Percentiles rank a stretch among this genome's conserved stretches.
Evolutionary conservation across 148 eudicot genomes (phyloP).

Genomic region (Amaranthus hypochondriacus): DNA sequence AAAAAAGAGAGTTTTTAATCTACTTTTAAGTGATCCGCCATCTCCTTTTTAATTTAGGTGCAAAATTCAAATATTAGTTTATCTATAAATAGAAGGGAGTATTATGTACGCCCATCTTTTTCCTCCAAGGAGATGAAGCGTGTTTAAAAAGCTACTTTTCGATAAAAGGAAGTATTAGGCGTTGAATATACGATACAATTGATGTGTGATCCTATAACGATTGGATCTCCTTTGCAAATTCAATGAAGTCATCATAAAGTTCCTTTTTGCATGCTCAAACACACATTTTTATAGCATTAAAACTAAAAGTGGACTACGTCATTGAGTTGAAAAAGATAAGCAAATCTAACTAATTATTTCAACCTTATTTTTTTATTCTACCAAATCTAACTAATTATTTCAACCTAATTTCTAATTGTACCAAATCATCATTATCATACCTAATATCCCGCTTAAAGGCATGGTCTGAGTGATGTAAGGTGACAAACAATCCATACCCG

Average conservation of each 20-base stretch:
- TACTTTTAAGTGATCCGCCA: no score
- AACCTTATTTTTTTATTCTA: not conserved
- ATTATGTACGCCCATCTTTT: no score
- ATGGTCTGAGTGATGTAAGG: no score
- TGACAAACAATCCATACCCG: no score
- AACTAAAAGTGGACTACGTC: not conserved
- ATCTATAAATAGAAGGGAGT: no score
- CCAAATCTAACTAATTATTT: not conserved
- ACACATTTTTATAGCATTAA: not conserved
- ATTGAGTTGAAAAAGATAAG: not conserved
- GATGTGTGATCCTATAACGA: not conserved
- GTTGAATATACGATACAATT: not conserved
- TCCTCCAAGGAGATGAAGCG: not conserved
- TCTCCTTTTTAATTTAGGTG: no score
- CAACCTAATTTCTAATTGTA: not conserved
- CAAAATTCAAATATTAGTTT: no score
- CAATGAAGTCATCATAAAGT: not conserved
- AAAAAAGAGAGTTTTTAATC: no score
- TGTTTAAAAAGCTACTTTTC: not conserved
- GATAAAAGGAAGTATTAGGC: not conserved
- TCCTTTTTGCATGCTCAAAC: not conserved
- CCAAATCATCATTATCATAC: not conserved
- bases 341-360: not conserved
- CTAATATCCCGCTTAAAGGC: no score
- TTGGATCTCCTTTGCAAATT: not conserved